Evolutionary conservation across 2,329 filamentous ascomycete genomes (phyloP), one percentile per base, ranked within the genome.

Genomic region (Cladosporium sphaerospermum): DNA sequence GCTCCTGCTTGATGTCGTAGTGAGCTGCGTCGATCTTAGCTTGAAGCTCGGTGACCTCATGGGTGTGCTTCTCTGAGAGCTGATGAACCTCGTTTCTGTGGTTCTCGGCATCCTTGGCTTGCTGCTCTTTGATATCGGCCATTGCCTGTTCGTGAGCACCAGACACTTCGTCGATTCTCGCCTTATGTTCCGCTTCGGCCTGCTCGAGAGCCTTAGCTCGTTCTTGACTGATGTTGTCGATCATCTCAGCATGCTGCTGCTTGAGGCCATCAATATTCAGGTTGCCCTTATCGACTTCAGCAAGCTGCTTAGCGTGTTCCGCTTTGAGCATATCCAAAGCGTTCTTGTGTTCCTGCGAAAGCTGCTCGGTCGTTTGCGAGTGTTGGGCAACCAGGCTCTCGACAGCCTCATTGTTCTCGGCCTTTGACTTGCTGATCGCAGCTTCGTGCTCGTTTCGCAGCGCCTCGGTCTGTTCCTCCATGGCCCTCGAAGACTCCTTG

Each of bases 371-470:
- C 36, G 13, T 44, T 52, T 50, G 23, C 5, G 54, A 41, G n/a
- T 46, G 50, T 13, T 64, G 54, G 42, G 62, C 58, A 40, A 60
- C 59, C n/a, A 62, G 53, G 13, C 50, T 54, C 23, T 47, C 37
- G 10, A 59, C 45, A n/a, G 57, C 54, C 36, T 60, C 56, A 28
- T 43, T 13, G 31, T 53, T 34, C 1, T 16, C 40, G 13, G 18
- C 9, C 9, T 16, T 42, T 3, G 45, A 34, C 3, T 45, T 42
- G 9, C 46, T 19, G 4, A 50, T 23, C 11, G 44, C 28, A 18
- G 48, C 14, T n/a, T 41, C 31, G 31, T 40, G 11, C 36, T 37
- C 37, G 14, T 45, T 37, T 4, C 41, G 47, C 2, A 56, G 52
- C 40, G 51, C 32, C 6, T 44, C 39, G 34, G 34, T 28, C n/a